Base-by-base conservation (phyloP, 768 basidiomycete genomes). In the Cystofilobasidium macerans region DNA sequence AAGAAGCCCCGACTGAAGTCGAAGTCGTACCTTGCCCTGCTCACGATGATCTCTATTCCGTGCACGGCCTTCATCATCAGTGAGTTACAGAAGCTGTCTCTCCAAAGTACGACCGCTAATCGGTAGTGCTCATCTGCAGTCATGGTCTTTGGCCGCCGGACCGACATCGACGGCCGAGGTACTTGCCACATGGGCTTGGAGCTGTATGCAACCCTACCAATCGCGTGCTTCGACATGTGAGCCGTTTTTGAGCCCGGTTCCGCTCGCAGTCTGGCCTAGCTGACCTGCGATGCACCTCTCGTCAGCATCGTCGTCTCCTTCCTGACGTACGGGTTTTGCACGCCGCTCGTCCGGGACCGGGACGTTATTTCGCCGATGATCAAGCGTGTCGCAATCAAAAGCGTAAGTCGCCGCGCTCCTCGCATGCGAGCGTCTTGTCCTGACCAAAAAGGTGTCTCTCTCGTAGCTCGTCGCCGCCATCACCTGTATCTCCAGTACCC, bases 181-280 rank as follows among this genome's bases (percentile, higher is more conserved):
- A 30, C 22, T 13, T 54, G 51, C 51, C 51, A 54, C 51, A 54
- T 54, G 51, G 51, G 51, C 16, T 14, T 54, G 3, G 51, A 54
- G 51, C 28, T 30, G 14, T 54, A 54, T 30, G 28, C 51, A 30
- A 54, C 9, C 30, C 26, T 54, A 7, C 26, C 28, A 11, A 30
- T 54, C 5, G 28, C 32, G 28, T 26, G 26, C 30, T 54, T 54
- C 20, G 51, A 54, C 51, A 13, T 54, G 45, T 48, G 24, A 11
- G n/a, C n/a, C n/a, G n/a, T n/a, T n/a, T n/a, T n/a, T n/a, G n/a
- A n/a, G n/a, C n/a, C n/a, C n/a, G n/a, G n/a, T n/a, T n/a, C n/a
- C n/a, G n/a, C n/a, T n/a, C n/a, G n/a, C n/a, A n/a, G 45, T 48
- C 24, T 9, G 8, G 38, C 45, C 24, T 24, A 9, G 12, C 45